Base-by-base conservation (phyloP, 192 early-diverging fungal species). In the Bifiguratus adelaidae region DNA sequence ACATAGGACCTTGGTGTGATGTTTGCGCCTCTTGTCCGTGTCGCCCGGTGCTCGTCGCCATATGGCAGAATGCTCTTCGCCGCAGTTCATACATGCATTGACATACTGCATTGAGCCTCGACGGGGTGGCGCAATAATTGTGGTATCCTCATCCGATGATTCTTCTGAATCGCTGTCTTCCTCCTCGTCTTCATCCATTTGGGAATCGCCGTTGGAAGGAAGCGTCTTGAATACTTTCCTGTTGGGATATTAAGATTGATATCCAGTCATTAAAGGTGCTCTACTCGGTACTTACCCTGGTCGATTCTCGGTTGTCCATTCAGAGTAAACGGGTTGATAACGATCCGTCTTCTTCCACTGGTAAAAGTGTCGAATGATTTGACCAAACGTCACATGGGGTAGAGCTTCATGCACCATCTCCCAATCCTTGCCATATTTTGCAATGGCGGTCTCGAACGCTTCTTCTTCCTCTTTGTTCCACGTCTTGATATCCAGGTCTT, bases 391-490 rank as follows among this genome's bases (percentile, higher is more conserved):
- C 7, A 40, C 6, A 11, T 40, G 7, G 13, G 7, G 7, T 7
- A 40, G 37, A 15, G 13, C 37, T 40, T 13, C 7, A 7, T 13
- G 73, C 35, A 75, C 76, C 4, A 71, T 71, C 20, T 82, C 74
- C 18, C 85, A 65, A 15, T 87, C 80, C 35, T 80, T 73, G 0
- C 84, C 84, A 53, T 67, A 78, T 8, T 73, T 59, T 23, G 70
- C 62, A 49, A 87, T 61, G 11, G 63, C 64, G 24, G 73, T 70
- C 53, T 82, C 77, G 53, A 88, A 88, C 16, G 55, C 68, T 6
- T 48, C 55, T 23, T 77, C 37, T 20, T 72, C 72, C 4, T 59
- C 60, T 0, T 44, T 52, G 2, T 70, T 58, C 86, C 86, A 88
- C 18, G 63, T 58, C 24, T 68, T 62, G 3, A 75, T 61, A 2